These are phyloP conservation scores for Podaxis sp. DNA, from an alignment of 768 basidiomycete genomes.

Conservation along the genomic window DNA sequence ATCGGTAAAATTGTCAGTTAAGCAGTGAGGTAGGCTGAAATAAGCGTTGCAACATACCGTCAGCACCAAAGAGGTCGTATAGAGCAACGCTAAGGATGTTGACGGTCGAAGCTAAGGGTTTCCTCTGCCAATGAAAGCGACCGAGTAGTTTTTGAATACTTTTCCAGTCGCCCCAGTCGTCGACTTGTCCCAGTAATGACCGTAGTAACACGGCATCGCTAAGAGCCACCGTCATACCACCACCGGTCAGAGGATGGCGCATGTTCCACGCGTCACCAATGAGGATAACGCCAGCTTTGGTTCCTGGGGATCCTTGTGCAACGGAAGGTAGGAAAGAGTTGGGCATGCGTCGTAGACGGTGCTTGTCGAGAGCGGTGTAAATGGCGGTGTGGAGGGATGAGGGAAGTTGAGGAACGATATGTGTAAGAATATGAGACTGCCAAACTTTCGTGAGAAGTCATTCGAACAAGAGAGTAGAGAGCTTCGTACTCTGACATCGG, in stretches of 20 bases:
- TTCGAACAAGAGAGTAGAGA: background rate
- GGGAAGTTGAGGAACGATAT: conserved; percentile 83
- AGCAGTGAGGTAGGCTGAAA: background rate
- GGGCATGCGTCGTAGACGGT: conserved; percentile 88
- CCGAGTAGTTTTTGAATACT: conserved; percentile 48
- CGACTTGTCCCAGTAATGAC: conserved; percentile 48
- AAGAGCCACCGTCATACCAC: conserved; percentile 96
- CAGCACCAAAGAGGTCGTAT: conserved; percentile 92
- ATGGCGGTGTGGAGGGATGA: conserved; percentile 61
- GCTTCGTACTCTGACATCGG: conserved; percentile 65
- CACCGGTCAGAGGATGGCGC: conserved; percentile 97
- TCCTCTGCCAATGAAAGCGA: conserved; percentile 84
- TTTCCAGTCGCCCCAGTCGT: conserved; percentile 44
- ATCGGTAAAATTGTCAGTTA: background rate
- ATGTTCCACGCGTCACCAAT: conserved; percentile 98
- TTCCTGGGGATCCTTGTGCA: conserved; percentile 49
- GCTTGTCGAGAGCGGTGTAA: conserved; percentile 63
- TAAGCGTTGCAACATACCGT: conserved; percentile 52
- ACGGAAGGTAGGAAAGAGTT: conserved; percentile 88
- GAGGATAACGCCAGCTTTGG: conserved; percentile 72
- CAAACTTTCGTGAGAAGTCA: conserved; percentile 1
- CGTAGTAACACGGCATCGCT: conserved; percentile 78
- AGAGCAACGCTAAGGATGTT: conserved; percentile 92
- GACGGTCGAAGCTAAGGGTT: conserved; percentile 77
- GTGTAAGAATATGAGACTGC: conserved; percentile 63